Conservation (phyloP, 805 yeast species). For the Torulaspora gathmanii region DNA sequence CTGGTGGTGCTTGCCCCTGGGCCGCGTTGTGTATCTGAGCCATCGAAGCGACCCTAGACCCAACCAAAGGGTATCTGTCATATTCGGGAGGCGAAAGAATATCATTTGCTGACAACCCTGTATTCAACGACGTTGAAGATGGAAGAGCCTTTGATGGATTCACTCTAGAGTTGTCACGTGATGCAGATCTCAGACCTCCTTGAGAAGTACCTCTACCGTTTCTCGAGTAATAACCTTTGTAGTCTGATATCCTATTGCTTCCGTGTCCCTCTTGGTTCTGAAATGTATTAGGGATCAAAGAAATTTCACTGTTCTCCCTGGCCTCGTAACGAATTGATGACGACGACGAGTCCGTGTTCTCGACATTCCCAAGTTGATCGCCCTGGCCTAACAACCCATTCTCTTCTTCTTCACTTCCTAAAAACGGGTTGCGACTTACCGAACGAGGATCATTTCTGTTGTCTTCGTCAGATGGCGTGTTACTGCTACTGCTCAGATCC, state of each 20-base stretch:
- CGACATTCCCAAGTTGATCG: background rate
- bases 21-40: slow-evolving; percentile 26
- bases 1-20: slow-evolving; percentile 8
- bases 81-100: slow-evolving; percentile 49
- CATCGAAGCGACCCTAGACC: slow-evolving; percentile 54
- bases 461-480: slow-evolving; percentile 5
- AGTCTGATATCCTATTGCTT: slow-evolving; percentile 20
- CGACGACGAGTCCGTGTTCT: slow-evolving; percentile 11
- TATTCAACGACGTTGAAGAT: slow-evolving; percentile 16
- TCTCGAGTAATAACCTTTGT: slow-evolving; percentile 34
- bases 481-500: slow-evolving; percentile 9
- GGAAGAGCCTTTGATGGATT: slow-evolving; percentile 13
- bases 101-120: slow-evolving; percentile 19
- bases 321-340: slow-evolving; percentile 11
- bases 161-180: slow-evolving; percentile 7
- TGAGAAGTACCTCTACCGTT: slow-evolving; percentile 9
- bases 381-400: slow-evolving; percentile 4
- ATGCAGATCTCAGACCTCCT: slow-evolving; percentile 1
- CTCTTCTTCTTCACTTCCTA: slow-evolving; percentile 18
- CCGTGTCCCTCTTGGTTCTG: background rate
- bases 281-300: slow-evolving; percentile 7
- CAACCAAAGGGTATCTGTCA: slow-evolving; percentile 63
- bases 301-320: slow-evolving; percentile 11
- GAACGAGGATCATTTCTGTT: slow-evolving; percentile 15
- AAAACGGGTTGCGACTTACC: slow-evolving; percentile 13